Evolutionary conservation across 2,329 filamentous ascomycete species (phyloP), one percentile per base, ranked within the genome.

Genomic region (Ceratocystiopsis minuta): DNA sequence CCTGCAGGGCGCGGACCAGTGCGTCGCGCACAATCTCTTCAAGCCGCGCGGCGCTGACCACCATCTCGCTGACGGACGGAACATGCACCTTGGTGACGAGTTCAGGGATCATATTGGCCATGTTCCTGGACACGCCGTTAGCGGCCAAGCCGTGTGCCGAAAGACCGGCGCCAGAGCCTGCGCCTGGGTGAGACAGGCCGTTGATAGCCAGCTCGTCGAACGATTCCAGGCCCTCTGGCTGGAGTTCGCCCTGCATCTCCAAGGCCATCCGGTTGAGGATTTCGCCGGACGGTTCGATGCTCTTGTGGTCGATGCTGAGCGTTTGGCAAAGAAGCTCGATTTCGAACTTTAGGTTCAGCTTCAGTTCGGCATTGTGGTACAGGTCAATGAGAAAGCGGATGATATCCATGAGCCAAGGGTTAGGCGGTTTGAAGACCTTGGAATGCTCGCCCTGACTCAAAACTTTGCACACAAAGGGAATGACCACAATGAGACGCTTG

Each of bases 321-420:
- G 87, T 87, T 56, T 92, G 92, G 66, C 87, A 98, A 18, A 98
- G 70, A 20, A 98, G 87, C 59, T 98, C 90, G 44, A 98, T 96
- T 59, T 98, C 90, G 52, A 98, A 98, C 53, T 96, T 98, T 40
- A 94, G 77, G 51, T 96, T 96, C 34, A 98, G 72, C 58, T 96
- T 96, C 43, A 98, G 66, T 52, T 95, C 88, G 14, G 84, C 85
- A 53, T 82, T 81, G 54, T 94, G 80, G 54, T 98, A 98, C 4
- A 98, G 69, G 55, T 98, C 92, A 52, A 94, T 83, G 33, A 98
- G 69, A 9, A 96, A 67, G 48, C 83, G 75, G 43, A 98, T 75
- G 42, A 98, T 90, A 53, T 98, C 90, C 82, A 95, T 93, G 37
- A 95, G 60, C 90, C 90, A 98, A 1, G 90, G 90, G 52, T 98